Evolutionary conservation across 2,329 filamentous ascomycete genomes (phyloP), one percentile per base, ranked within the genome.

Genomic region (Rosellinia necatrix): DNA sequence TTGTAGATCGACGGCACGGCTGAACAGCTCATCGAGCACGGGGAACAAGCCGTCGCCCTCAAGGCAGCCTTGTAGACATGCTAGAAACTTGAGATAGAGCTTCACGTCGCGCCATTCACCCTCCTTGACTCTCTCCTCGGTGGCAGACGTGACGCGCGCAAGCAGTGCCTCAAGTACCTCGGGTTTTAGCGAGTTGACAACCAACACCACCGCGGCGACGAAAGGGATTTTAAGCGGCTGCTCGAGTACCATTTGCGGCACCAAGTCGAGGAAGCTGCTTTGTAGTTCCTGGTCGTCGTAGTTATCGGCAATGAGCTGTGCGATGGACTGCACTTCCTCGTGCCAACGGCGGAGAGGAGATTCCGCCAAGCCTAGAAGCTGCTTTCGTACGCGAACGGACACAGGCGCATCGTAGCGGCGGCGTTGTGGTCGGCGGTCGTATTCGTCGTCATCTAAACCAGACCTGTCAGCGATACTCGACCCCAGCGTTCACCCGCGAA

Each of bases 161-260:
- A 97, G 78, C 17, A 96, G 78, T 61, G 91, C 84, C 32, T 81
- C 80, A 27, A 88, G 84, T 30, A 96, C 80, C 63, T 94, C 89
- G 4, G 88, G 80, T 69, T 91, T 91, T 66, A 89, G 76, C 22
- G 84, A 83, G 75, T 97, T 97, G 63, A 87, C 83, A 53, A 91
- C 83, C 55, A 96, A 81, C 38, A 96, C 82, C 12, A 93, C 87
- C 17, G 90, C 91, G 8, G 92, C 92, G 32, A 96, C 82, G 71
- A 97, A 97, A 0, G 94, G 93, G n/a, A 92, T 96, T 79, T 97
- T 97, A 73, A 99, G 88, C 1, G 94, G 94, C 75, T 99, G 94
- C 76, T 99, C 94, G 30, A 91, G 72, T 38, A 89, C 81, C 63
- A 97, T 80, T 73, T 93, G 90, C 56, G 92, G 76, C 6, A 86